Evolutionary conservation across 2,329 filamentous ascomycete genomes (phyloP), one percentile per base, ranked within the genome.

Genomic region (Stagonosporopsis rhizophila): DNA sequence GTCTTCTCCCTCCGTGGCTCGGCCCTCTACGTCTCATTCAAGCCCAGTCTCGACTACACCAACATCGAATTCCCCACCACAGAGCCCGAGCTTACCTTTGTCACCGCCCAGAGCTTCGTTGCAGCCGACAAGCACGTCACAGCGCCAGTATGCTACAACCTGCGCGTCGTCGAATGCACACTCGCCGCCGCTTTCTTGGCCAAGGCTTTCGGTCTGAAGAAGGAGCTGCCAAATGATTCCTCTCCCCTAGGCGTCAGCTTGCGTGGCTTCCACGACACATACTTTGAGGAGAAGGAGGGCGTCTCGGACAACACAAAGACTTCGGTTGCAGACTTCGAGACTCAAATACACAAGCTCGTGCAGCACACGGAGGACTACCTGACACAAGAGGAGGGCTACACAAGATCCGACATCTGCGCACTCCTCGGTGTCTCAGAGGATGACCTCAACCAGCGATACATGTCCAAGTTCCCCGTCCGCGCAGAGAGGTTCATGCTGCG

Each of bases 101-200:
- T 99, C 62, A 92, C 97, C 64, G 94, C 93, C 7, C 95, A 99
- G 75, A 96, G 90, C 57, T 96, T 96, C 74, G 90, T 99, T 58
- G 89, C 89, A 15, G 91, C 94, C 5, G 93, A 98, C 81, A 99
- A 99, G 80, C 91, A 95, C 71, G 90, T 94, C 59, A 96, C 94
- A 1, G 95, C 89, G 0, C 94, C 94, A 0, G 88, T 96, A 61
- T 92, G 94, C 82, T 99, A 98, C 82, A 99, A 99, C 76, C 85
- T 99, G 22, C 89, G 95, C 25, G 95, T 99, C 1, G 95, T 97
- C 34, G 95, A 99, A 78, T 96, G 92, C 79, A 95, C 90, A 50
- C 84, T 99, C 28, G 95, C 95, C 3, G 92, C 95, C 3, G 80
- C 85, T 15, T 82, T 88, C 27, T 77, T 89, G 2, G 83, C 85